Evolutionary conservation across 2,329 filamentous ascomycete genomes (phyloP).

Genomic region (Colletotrichum karsti): DNA sequence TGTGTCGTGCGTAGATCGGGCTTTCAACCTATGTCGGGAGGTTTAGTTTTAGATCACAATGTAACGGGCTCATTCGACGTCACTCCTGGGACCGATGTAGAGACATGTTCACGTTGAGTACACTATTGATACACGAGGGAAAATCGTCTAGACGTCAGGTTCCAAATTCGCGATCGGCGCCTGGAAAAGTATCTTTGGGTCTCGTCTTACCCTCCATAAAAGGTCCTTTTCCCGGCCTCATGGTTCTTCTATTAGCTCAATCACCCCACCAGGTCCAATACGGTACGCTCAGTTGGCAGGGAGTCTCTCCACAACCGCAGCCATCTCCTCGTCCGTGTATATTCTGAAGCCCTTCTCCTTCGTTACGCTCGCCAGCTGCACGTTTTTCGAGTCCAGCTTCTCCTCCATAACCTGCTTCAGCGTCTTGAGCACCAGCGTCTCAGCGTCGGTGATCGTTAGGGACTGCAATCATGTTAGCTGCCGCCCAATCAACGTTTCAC

Average conservation of each 20-base stretch:
- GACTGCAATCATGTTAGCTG: slow-evolving; percentile 60
- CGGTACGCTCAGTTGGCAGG: slow-evolving; percentile 63
- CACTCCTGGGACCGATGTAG: background rate
- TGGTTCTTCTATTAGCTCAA: background rate
- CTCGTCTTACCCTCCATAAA: background rate
- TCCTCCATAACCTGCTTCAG: slow-evolving; percentile 99
- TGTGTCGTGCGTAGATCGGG: background rate
- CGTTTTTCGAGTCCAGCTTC: slow-evolving; percentile 98
- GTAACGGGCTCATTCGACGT: background rate
- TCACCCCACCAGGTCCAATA: background rate
- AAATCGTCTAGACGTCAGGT: slow-evolving; percentile 17
- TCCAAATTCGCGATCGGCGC: slow-evolving; percentile 14
- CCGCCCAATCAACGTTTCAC: background rate
- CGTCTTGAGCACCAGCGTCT: slow-evolving; percentile 95
- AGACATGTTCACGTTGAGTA: slow-evolving; percentile 27
- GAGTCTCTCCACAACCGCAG: slow-evolving; percentile 85
- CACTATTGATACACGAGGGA: slow-evolving; percentile 26
- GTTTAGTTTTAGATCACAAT: background rate
- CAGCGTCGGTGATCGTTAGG: slow-evolving; percentile 89
- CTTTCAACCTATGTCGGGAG: background rate
- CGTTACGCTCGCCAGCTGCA: slow-evolving; percentile 96
- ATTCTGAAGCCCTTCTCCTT: slow-evolving; percentile 98
- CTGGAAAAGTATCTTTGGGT: background rate
- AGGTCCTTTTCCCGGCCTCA: background rate
- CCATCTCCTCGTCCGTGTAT: slow-evolving; percentile 98